Percentiles rank a stretch among this genome's conserved stretches.
Conservation (phyloP, 805 yeast genomes). For the Candida tibetensis region DNA sequence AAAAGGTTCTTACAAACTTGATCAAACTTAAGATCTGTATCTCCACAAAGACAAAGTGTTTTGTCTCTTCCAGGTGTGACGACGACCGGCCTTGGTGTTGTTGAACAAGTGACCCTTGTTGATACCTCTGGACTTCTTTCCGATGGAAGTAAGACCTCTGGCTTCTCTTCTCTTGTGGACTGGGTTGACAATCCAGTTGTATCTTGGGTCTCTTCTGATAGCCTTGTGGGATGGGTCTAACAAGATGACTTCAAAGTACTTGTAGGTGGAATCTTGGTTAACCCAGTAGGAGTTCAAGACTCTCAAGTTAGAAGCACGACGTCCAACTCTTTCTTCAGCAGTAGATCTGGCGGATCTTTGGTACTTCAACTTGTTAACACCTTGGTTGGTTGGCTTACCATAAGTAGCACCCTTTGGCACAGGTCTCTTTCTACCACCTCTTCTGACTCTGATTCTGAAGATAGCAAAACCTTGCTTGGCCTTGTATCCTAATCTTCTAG, state of each 20-base stretch:
- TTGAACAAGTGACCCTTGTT: conserved; percentile 99
- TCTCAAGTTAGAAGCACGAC: conserved; percentile 98
- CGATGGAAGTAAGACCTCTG: conserved; percentile 97
- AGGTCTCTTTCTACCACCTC: conserved; percentile 99
- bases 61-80: conserved; percentile 99
- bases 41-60: conserved; percentile 99
- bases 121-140: conserved; percentile 99
- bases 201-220: conserved; percentile 96
- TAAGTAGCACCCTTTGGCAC: conserved; percentile 99
- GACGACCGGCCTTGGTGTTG: conserved; percentile 98
- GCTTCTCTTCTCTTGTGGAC: conserved; percentile 99
- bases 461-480: conserved; percentile 99
- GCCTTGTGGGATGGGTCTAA: conserved; percentile 98
- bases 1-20: conserved; percentile 1
- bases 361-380: conserved; percentile 98
- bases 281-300: conserved; percentile 99
- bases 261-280: conserved; percentile 99
- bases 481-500: conserved; percentile 99
- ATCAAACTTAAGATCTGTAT: conserved; percentile 76
- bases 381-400: conserved; percentile 99
- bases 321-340: conserved; percentile 99
- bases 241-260: conserved; percentile 96
- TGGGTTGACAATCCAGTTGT: conserved; percentile 99
- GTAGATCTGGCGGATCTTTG: conserved; percentile 97
- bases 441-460: conserved; percentile 98